Percentiles rank a stretch among this genome's conserved stretches.
These are phyloP conservation scores for Colletotrichum camelliae DNA, from an alignment of 2,329 filamentous ascomycete genomes.

Conservation along the genomic window DNA sequence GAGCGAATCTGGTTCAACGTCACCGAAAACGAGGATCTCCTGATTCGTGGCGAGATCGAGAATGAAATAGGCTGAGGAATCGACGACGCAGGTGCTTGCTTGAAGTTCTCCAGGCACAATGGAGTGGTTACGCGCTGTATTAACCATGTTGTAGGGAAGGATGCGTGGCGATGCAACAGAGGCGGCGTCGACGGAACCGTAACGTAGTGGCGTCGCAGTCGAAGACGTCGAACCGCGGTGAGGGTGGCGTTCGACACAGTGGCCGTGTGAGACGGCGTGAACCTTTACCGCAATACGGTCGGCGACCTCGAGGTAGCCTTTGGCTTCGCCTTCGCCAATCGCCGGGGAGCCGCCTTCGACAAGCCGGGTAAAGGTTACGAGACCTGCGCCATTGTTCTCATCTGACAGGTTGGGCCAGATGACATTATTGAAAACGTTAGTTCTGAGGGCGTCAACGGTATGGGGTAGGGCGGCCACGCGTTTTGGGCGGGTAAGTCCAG, in stretches of 20 bases:
- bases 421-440: constrained; percentile 95
- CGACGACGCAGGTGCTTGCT: constrained; percentile 71
- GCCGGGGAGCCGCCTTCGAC: constrained; percentile 88
- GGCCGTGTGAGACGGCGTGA: constrained; percentile 87
- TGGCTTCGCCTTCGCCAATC: constrained; percentile 78
- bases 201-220: constrained; percentile 16
- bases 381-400: constrained; percentile 91
- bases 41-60: constrained; percentile 72
- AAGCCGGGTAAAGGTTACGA: constrained; percentile 88
- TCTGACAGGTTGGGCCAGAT: constrained; percentile 98
- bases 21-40: constrained; percentile 93
- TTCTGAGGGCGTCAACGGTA: constrained; percentile 92
- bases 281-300: constrained; percentile 89
- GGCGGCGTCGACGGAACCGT: constrained; percentile 36
- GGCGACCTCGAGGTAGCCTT: constrained; percentile 86
- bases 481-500: constrained; percentile 82
- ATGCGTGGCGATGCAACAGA: constrained; percentile 23
- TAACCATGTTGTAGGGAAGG: constrained; percentile 5
- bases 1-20: constrained; percentile 90
- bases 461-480: constrained; percentile 83
- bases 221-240: constrained; percentile 59
- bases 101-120: constrained; percentile 5
- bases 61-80: constrained; percentile 94
- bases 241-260: constrained; percentile 75
- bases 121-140: not conserved